Conservation (phyloP, 805 yeast genomes). For the Candida sakaeoensis region DNA sequence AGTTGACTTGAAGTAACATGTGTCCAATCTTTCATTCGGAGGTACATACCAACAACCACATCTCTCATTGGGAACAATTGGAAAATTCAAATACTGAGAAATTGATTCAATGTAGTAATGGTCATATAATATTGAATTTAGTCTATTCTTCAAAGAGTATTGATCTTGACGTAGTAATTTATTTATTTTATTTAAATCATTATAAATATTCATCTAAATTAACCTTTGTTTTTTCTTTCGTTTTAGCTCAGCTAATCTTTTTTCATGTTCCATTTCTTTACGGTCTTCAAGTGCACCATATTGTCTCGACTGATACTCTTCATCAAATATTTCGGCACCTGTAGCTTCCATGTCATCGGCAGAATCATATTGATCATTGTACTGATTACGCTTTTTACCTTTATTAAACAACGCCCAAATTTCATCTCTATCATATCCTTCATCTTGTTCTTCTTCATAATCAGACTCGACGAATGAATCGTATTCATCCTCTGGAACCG, state of each 20-base stretch:
- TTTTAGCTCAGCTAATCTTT: conserved; percentile 29
- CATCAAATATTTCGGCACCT: conserved; percentile 82
- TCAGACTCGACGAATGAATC: conserved; percentile 11
- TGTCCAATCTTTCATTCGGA: conserved; percentile 36
- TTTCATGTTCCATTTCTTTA: conserved; percentile 62
- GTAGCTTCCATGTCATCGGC: conserved; percentile 90
- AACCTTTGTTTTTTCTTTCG: conserved; percentile 11
- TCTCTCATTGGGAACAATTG: conserved; percentile 70
- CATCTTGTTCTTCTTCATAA: conserved; percentile 17
- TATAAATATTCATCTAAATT: conserved; percentile 2
- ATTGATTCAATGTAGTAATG: conserved; percentile 42
- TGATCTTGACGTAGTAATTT: conserved; percentile 49
- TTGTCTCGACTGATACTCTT: conserved; percentile 66
- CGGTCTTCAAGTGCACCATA: conserved; percentile 75
- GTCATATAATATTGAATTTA: conserved; percentile 72
- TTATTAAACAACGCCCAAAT: conserved; percentile 83
- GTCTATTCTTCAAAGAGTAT: conserved; percentile 52
- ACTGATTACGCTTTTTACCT: conserved; percentile 51
- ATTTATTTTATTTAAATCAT: conserved; percentile 22
- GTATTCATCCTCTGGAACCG: conserved; percentile 2
- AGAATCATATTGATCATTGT: conserved; percentile 41
- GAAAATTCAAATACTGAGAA: conserved; percentile 19
- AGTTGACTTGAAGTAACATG: conserved; percentile 81
- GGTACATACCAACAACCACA: conserved; percentile 85
- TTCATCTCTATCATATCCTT: conserved; percentile 68